These are phyloP conservation scores for Wickerhamiella shivajii DNA, from an alignment of 805 yeast genomes.

Conservation along the genomic window DNA sequence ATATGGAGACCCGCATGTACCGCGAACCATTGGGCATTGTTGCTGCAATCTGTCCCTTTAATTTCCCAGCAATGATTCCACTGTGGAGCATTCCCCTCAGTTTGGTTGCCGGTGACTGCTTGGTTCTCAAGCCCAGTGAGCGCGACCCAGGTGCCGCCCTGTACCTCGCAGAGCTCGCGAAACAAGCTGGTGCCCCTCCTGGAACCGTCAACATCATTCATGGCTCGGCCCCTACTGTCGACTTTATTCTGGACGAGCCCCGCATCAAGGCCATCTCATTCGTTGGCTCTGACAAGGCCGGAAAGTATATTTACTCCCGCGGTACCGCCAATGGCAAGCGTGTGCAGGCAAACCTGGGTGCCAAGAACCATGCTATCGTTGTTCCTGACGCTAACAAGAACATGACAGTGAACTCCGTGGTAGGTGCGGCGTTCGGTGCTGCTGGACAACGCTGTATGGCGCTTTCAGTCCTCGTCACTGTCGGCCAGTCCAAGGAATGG, in stretches of 20 bases:
- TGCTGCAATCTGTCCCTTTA: conserved; percentile 67
- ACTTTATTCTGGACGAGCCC: conserved; percentile 54
- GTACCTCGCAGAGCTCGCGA: conserved; percentile 55
- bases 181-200: conserved; percentile 61
- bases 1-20: conserved; percentile 66
- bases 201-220: conserved; percentile 62
- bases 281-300: conserved; percentile 70
- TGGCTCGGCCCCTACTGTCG: conserved; percentile 60
- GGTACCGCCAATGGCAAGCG: conserved; percentile 59
- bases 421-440: conserved; percentile 70
- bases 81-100: conserved; percentile 51
- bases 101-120: conserved; percentile 59
- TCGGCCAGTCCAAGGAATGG: conserved; percentile 53
- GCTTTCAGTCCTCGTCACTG: conserved; percentile 56
- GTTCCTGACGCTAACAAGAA: conserved; percentile 58
- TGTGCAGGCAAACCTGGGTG: conserved; percentile 66
- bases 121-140: conserved; percentile 56
- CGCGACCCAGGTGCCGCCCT: conserved; percentile 72
- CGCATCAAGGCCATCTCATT: conserved; percentile 64
- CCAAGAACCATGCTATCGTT: conserved; percentile 62
- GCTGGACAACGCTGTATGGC: conserved; percentile 82
- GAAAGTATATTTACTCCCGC: conserved; percentile 52
- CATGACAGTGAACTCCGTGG: conserved; percentile 48
- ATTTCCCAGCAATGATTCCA: conserved; percentile 77
- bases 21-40: conserved; percentile 59